Evolutionary conservation across 805 yeast species (phyloP).

Genomic region (Teunomyces pallodes): DNA sequence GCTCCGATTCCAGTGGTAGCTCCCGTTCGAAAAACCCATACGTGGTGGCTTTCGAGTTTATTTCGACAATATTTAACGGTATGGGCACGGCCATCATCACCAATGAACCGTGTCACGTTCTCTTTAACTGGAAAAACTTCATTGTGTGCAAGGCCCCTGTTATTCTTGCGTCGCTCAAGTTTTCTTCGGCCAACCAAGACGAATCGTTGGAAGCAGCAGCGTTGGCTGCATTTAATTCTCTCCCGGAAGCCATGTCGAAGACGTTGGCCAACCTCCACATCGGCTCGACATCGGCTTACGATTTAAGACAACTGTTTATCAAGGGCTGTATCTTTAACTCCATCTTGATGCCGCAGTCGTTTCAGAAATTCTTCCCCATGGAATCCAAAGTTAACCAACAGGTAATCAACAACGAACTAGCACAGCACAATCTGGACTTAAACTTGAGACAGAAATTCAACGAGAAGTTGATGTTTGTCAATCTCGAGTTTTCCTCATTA

Average conservation of each 20-base stretch:
- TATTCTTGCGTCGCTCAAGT: slow-evolving; percentile 18
- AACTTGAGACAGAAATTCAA: slow-evolving; percentile 23
- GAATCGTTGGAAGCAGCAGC: slow-evolving; percentile 17
- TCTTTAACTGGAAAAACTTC: slow-evolving; percentile 36
- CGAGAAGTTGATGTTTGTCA: slow-evolving; percentile 31
- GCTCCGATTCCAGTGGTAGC: slow-evolving; percentile 7
- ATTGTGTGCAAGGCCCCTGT: slow-evolving; percentile 28
- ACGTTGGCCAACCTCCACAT: neutral
- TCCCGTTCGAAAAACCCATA: slow-evolving; percentile 11
- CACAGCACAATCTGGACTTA: slow-evolving; percentile 20
- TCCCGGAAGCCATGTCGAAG: slow-evolving; percentile 1
- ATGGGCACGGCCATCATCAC: slow-evolving; percentile 15
- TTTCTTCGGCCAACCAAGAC: slow-evolving; percentile 6
- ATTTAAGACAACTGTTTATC: slow-evolving; percentile 27
- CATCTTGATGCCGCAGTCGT: slow-evolving; percentile 23
- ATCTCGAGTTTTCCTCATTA: slow-evolving; percentile 39
- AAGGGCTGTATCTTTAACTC: slow-evolving; percentile 31
- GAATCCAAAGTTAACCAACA: slow-evolving; percentile 25
- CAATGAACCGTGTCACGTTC: slow-evolving; percentile 21
- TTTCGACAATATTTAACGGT: slow-evolving; percentile 21
- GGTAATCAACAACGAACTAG: slow-evolving; percentile 24
- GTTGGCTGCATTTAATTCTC: slow-evolving; percentile 12
- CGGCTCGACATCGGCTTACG: slow-evolving; percentile 14
- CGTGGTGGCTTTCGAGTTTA: slow-evolving; percentile 16
- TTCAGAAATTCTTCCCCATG: slow-evolving; percentile 25